Evolutionary conservation across 1,284 basidiomycete species (phyloP).

Genomic region (Tilletiopsis washingtonensis): DNA sequence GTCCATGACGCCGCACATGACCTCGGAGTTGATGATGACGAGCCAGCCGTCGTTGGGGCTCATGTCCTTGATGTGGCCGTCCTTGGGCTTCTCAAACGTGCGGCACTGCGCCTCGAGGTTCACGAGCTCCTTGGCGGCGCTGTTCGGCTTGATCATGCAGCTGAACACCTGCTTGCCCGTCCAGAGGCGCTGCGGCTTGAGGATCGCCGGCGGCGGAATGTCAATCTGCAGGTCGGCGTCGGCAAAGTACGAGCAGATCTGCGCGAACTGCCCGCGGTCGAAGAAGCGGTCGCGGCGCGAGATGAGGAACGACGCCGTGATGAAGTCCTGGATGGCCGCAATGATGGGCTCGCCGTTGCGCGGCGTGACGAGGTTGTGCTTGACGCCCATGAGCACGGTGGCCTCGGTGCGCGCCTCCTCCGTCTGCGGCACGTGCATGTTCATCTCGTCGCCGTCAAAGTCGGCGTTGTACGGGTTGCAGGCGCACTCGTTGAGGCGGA

Average conservation of each 20-base stretch:
- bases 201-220: slow-evolving; percentile 86
- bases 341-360: slow-evolving; percentile 45
- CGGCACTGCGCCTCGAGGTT: slow-evolving; percentile 96
- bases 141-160: slow-evolving; percentile 91
- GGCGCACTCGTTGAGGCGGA: slow-evolving; percentile 97
- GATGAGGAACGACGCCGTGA: slow-evolving; percentile 73
- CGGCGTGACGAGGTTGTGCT: slow-evolving; percentile 81
- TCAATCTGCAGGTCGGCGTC: slow-evolving; percentile 90
- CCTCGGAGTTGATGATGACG: slow-evolving; percentile 93
- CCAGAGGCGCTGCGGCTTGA: slow-evolving; percentile 89
- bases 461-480: slow-evolving; percentile 99
- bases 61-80: slow-evolving; percentile 62
- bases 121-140: slow-evolving; percentile 61
- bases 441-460: slow-evolving; percentile 99
- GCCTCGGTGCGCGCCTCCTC: slow-evolving; percentile 98
- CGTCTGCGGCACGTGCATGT: slow-evolving; percentile 93
- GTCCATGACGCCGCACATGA: slow-evolving; percentile 99
- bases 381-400: slow-evolving; percentile 93
- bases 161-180: slow-evolving; percentile 98
- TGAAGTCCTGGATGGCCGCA: slow-evolving; percentile 45
- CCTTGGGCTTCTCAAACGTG: slow-evolving; percentile 75
- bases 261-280: slow-evolving; percentile 87
- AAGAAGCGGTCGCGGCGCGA: slow-evolving; percentile 89
- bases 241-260: slow-evolving; percentile 88
- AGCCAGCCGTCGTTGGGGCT: slow-evolving; percentile 97